Percentiles rank a stretch among this genome's conserved stretches.
Conservation (phyloP, 2,329 filamentous ascomycete genomes). For the Alternaria panax region DNA sequence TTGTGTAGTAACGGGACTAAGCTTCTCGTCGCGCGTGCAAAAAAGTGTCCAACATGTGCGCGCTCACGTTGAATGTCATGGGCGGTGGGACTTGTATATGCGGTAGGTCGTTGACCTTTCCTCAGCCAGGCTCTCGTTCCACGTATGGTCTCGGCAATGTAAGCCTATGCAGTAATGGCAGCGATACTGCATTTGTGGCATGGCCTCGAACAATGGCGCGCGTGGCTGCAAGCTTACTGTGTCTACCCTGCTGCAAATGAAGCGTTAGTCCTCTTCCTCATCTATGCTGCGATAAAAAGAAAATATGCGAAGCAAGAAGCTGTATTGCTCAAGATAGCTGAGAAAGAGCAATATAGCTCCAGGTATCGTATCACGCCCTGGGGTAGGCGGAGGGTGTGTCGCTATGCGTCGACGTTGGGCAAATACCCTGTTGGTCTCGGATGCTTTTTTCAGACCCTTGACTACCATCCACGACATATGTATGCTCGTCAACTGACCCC, state of each 20-base stretch:
- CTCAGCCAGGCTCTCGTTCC: neutral
- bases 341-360: neutral
- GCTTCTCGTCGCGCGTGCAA: neutral
- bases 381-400: neutral
- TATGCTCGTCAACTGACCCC: neutral
- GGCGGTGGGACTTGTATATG: neutral
- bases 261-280: slow-evolving; percentile 5
- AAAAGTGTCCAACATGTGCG: neutral
- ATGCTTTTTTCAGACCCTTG: slow-evolving; percentile 5
- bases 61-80: neutral
- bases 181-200: neutral
- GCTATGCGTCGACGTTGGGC: slow-evolving; percentile 7
- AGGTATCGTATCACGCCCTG: neutral
- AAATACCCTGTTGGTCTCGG: slow-evolving; percentile 5
- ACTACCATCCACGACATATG: neutral
- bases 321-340: neutral
- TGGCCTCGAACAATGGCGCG: slow-evolving; percentile 3
- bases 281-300: slow-evolving; percentile 1
- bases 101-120: neutral
- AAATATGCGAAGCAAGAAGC: slow-evolving; percentile 1
- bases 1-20: neutral
- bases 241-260: neutral
- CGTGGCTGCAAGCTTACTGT: neutral
- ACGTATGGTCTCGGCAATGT: neutral
- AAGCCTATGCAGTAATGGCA: neutral